Evolutionary conservation across 345 rosid species (phyloP).

Genomic region (Trapa bicornis): DNA sequence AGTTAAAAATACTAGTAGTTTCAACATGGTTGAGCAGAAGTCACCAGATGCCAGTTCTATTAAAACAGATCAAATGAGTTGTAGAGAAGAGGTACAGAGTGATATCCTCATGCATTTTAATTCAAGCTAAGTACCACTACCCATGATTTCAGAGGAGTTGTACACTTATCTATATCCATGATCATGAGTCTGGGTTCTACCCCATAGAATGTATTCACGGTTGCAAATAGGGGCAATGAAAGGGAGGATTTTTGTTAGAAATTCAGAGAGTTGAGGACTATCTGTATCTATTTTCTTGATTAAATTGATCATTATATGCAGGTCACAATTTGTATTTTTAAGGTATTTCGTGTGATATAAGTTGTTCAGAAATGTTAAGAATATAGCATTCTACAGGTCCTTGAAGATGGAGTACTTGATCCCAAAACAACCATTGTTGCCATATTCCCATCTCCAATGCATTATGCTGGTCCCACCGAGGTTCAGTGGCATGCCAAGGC

Average conservation of each 20-base stretch:
- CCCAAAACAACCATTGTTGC: conserved; percentile 82
- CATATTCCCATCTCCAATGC: conserved; percentile 98
- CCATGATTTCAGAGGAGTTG: background rate
- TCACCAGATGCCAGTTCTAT: background rate
- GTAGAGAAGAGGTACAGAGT: background rate
- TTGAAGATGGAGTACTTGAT: conserved; percentile 87
- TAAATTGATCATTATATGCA: no score
- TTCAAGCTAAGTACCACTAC: background rate
- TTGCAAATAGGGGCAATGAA: background rate
- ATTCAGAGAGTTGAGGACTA: background rate
- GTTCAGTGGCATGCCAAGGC: conserved; percentile 99
- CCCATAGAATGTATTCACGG: background rate
- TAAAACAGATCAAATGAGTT: background rate
- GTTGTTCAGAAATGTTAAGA: background rate
- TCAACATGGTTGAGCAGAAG: background rate
- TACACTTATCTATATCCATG: background rate
- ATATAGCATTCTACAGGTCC: conserved; percentile 34
- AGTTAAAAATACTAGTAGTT: background rate
- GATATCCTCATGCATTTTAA: background rate
- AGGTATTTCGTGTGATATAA: background rate
- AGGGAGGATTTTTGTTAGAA: background rate
- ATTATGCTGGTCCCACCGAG: conserved; percentile 98
- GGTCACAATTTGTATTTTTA: no score
- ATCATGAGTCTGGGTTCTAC: background rate
- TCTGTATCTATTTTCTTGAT: background rate